Percentiles rank a stretch among this genome's conserved stretches.
phyloP scores from a whole-genome alignment of 805 yeast genomes.

The Ogataea dorogensis region DNA sequence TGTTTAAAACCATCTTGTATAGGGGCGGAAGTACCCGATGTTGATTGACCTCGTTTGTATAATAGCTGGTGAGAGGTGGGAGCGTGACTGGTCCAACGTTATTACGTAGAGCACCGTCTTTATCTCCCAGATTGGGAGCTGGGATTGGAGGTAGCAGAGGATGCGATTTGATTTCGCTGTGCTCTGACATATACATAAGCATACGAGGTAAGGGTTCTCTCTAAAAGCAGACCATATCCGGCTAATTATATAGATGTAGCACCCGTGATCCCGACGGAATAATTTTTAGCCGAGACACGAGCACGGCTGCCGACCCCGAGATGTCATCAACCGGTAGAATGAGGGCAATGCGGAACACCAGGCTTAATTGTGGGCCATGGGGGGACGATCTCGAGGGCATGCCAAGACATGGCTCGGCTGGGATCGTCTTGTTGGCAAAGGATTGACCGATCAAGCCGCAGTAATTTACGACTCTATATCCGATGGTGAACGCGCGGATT shows the following conservation, averaged over 20 bases:
- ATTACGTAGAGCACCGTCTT: too few relatives aligned
- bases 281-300: neutral
- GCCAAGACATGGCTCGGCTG: too few relatives aligned
- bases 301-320: neutral
- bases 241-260: neutral
- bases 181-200: neutral
- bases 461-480: too few relatives aligned
- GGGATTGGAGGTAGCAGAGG: constrained; percentile 22
- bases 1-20: constrained; percentile 18
- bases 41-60: neutral
- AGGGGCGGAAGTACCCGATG: constrained; percentile 24
- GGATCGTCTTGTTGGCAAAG: too few relatives aligned
- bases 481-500: too few relatives aligned
- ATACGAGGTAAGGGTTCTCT: too few relatives aligned
- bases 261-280: too few relatives aligned
- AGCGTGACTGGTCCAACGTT: constrained; percentile 5
- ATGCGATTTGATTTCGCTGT: constrained; percentile 6
- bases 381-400: too few relatives aligned
- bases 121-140: too few relatives aligned
- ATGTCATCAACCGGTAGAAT: neutral
- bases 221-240: too few relatives aligned
- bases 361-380: too few relatives aligned
- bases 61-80: constrained; percentile 4
- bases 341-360: neutral
- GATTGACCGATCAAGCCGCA: too few relatives aligned